Evolutionary conservation across 306 rosid genomes (phyloP).

Genomic region (Casuarina equisetifolia): DNA sequence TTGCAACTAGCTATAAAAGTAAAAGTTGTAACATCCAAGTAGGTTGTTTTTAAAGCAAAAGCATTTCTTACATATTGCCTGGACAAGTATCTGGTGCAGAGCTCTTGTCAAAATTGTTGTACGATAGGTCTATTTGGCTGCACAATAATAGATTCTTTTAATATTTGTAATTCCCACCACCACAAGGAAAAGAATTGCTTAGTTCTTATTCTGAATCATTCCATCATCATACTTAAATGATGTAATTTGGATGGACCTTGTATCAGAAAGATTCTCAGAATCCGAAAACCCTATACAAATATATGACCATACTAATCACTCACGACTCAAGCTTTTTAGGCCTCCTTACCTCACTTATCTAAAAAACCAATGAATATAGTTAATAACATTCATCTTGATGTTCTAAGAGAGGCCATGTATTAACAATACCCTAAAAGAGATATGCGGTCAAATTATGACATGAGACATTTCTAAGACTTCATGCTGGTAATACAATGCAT

Average conservation of each 20-base stretch:
- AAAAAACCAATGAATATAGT: background rate
- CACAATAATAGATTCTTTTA: background rate
- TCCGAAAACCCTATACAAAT: background rate
- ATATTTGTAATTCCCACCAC: background rate
- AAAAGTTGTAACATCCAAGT: background rate
- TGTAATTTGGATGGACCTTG: background rate
- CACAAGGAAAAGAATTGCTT: background rate
- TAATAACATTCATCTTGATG: background rate
- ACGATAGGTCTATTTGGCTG: slow-evolving; percentile 30
- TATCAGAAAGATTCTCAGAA: background rate
- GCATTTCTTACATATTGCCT: slow-evolving; percentile 16
- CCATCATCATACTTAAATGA: background rate
- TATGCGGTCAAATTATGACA: background rate
- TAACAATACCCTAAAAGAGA: background rate
- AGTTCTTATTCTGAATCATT: background rate
- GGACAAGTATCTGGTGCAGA: background rate
- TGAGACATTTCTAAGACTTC: background rate
- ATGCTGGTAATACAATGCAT: background rate
- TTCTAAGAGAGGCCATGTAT: background rate
- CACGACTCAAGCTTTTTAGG: background rate
- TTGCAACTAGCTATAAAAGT: slow-evolving; percentile 14
- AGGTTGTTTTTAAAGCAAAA: background rate
- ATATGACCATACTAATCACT: background rate
- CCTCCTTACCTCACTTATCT: background rate
- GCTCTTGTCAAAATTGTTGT: slow-evolving; percentile 24